Conservation (phyloP, 257 asterid species). For the Nicotiana tomentosiformis region DNA sequence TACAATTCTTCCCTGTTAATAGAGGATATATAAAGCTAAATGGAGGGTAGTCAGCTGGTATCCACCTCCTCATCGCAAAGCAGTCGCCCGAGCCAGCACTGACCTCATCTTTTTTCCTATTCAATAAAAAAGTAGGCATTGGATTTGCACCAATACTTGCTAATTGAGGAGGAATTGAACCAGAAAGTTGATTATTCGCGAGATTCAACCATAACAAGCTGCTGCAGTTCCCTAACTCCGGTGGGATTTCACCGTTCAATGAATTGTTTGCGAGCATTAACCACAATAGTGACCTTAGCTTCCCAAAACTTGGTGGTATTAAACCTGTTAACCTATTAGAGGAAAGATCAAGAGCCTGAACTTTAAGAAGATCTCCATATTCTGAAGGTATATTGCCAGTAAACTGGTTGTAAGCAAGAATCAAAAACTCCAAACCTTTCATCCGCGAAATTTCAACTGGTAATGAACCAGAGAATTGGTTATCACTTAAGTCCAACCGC, state of each 20-base stretch:
- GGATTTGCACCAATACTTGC: conserved; percentile 48
- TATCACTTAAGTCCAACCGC: conserved; percentile 78
- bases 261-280: conserved; percentile 73
- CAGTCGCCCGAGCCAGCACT: conserved; percentile 78
- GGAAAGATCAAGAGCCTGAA: conserved; percentile 88
- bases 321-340: conserved; percentile 53
- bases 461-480: conserved; percentile 56
- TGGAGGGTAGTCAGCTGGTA: conserved; percentile 80
- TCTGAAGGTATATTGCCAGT: conserved; percentile 63
- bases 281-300: conserved; percentile 59
- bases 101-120: conserved; percentile 29
- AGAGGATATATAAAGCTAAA: conserved; percentile 63
- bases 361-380: conserved; percentile 56
- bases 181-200: conserved; percentile 57
- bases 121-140: conserved; percentile 47
- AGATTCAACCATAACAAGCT: conserved; percentile 82
- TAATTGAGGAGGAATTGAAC: conserved; percentile 44
- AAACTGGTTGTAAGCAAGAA: conserved; percentile 67
- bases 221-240: conserved; percentile 68
- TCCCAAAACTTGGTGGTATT: conserved; percentile 62
- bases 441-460: conserved; percentile 53
- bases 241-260: conserved; percentile 51
- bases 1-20: conserved; percentile 62
- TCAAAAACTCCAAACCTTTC: conserved; percentile 49
- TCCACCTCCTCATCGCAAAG: conserved; percentile 77